These are phyloP conservation scores for Epicoccum sorghinum DNA, from an alignment of 2,329 filamentous ascomycete species.

Conservation along the genomic window DNA sequence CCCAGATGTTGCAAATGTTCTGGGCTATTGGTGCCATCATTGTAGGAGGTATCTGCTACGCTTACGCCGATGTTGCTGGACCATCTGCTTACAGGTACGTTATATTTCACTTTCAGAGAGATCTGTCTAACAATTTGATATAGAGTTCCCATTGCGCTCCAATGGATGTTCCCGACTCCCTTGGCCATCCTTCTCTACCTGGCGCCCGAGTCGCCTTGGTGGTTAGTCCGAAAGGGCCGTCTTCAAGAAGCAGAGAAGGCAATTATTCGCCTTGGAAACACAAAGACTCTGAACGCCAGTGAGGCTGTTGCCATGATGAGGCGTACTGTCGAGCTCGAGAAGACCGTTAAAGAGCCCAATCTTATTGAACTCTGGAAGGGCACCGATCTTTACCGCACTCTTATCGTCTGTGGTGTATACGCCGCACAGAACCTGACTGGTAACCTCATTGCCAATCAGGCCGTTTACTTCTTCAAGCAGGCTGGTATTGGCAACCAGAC, in stretches of 20 bases:
- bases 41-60: slow-evolving; percentile 63
- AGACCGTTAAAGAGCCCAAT: slow-evolving; percentile 54
- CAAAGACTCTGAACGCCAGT: slow-evolving; percentile 45
- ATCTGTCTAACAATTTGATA: slow-evolving; percentile 13
- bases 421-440: slow-evolving; percentile 67
- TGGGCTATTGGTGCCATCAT: slow-evolving; percentile 69
- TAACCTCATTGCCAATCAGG: slow-evolving; percentile 68
- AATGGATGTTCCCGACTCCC: slow-evolving; percentile 55
- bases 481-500: slow-evolving; percentile 62
- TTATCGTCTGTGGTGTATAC: slow-evolving; percentile 64
- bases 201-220: slow-evolving; percentile 61
- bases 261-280: slow-evolving; percentile 59
- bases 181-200: slow-evolving; percentile 53
- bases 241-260: slow-evolving; percentile 53
- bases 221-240: slow-evolving; percentile 54
- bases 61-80: slow-evolving; percentile 50
- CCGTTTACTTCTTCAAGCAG: slow-evolving; percentile 67
- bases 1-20: slow-evolving; percentile 70
- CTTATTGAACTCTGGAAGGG: slow-evolving; percentile 62
- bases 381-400: slow-evolving; percentile 60
- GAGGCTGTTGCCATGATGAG: slow-evolving; percentile 65
- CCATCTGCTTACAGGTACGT: slow-evolving; percentile 29
- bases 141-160: slow-evolving; percentile 43
- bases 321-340: slow-evolving; percentile 63
- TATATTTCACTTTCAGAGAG: not conserved